phyloP scores from a whole-genome alignment of 345 rosid genomes.

The Hirschfeldia incana region DNA sequence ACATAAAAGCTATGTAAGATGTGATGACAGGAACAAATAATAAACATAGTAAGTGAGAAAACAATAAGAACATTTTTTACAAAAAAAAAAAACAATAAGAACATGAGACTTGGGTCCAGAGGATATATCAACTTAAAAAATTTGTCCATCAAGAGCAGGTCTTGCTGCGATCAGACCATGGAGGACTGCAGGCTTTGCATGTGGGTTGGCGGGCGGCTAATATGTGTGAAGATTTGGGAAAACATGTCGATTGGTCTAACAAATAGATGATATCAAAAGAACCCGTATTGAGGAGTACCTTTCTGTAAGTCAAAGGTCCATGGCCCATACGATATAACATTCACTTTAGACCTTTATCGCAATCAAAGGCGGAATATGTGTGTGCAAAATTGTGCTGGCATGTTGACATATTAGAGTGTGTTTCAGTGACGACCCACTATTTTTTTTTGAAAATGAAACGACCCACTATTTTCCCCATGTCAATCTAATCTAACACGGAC shows the following conservation, averaged over 20 bases:
- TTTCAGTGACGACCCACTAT: not conserved
- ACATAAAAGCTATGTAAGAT: not conserved
- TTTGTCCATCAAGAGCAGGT: not conserved
- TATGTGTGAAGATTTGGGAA: not conserved
- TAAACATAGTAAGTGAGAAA: not conserved
- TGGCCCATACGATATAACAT: not conserved
- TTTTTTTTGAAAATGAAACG: too few relatives aligned
- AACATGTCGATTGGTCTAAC: not conserved
- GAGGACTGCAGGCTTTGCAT: not conserved
- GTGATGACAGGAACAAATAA: not conserved
- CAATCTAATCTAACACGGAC: slow-evolving; percentile 15
- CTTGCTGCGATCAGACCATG: not conserved
- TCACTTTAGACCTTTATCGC: not conserved
- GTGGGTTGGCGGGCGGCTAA: not conserved
- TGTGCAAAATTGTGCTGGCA: slow-evolving; percentile 9
- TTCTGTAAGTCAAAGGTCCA: not conserved
- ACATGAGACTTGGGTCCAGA: not conserved
- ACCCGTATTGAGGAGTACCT: not conserved
- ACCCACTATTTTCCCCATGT: not conserved
- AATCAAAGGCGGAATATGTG: not conserved
- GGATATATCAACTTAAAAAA: not conserved
- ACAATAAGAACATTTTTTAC: not conserved
- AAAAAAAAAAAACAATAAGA: not conserved
- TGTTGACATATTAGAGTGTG: slow-evolving; percentile 1
- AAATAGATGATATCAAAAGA: not conserved